Conservation (phyloP, 805 yeast species). For the Saturnispora dispora region DNA sequence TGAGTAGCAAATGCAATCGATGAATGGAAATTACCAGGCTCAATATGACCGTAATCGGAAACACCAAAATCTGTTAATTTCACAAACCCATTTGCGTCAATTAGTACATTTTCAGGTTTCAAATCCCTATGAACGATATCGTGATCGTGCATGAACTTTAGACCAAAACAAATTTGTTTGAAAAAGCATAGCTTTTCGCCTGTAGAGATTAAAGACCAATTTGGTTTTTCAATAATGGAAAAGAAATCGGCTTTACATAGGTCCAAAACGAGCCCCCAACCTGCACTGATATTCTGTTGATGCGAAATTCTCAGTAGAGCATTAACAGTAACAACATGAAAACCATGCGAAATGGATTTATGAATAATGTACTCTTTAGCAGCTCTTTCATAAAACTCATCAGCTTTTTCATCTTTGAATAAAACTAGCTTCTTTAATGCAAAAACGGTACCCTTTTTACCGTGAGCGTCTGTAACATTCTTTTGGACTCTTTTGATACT, state of each 20-base stretch:
- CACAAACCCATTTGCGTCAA: slow-evolving; percentile 45
- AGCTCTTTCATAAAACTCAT: slow-evolving; percentile 65
- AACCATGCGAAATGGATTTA: slow-evolving; percentile 41
- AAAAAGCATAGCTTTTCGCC: slow-evolving; percentile 60
- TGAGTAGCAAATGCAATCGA: slow-evolving; percentile 34
- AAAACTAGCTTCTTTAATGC: slow-evolving; percentile 64
- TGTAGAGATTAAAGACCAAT: slow-evolving; percentile 41
- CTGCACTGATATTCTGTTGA: slow-evolving; percentile 44
- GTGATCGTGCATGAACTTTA: slow-evolving; percentile 58
- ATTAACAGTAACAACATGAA: slow-evolving; percentile 56
- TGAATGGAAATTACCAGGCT: slow-evolving; percentile 43
- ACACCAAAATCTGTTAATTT: slow-evolving; percentile 95
- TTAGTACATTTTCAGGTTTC: slow-evolving; percentile 86
- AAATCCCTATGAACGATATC: slow-evolving; percentile 90
- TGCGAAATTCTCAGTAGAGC: slow-evolving; percentile 53
- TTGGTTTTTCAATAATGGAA: slow-evolving; percentile 46
- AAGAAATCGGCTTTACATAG: slow-evolving; percentile 54
- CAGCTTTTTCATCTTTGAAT: slow-evolving; percentile 56
- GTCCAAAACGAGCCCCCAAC: slow-evolving; percentile 77
- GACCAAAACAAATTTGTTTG: slow-evolving; percentile 60
- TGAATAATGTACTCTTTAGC: slow-evolving; percentile 63
- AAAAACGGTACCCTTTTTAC: slow-evolving; percentile 38
- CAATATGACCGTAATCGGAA: slow-evolving; percentile 56
- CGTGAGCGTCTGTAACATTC: slow-evolving; percentile 1
- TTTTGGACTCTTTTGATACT: slow-evolving; percentile 49